Percentiles rank a stretch among this genome's conserved stretches.
These are phyloP conservation scores for Kodamaea sp. DNA, from an alignment of 1,139 yeast species.

Conservation along the genomic window DNA sequence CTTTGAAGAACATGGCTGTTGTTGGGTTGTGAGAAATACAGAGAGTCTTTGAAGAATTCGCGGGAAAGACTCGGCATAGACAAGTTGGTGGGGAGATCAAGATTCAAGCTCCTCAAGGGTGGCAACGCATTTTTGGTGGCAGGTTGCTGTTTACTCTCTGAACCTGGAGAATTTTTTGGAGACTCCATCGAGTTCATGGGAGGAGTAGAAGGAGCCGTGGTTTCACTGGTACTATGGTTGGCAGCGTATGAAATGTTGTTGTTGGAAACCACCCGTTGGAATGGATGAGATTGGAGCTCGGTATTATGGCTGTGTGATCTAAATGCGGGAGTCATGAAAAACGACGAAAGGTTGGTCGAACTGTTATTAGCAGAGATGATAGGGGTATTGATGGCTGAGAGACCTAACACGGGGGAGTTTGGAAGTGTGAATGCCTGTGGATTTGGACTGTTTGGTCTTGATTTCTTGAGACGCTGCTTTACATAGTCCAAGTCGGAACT, in stretches of 20 bases:
- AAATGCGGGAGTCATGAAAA: conserved; percentile 32
- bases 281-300: conserved; percentile 1
- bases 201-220: conserved; percentile 9
- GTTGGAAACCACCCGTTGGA: neutral
- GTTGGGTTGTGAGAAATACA: conserved; percentile 5
- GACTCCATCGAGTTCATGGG: conserved; percentile 6
- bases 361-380: conserved; percentile 46
- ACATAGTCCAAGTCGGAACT: conserved; percentile 50
- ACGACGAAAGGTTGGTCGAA: conserved; percentile 43
- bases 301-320: conserved; percentile 9
- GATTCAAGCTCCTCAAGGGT: conserved; percentile 50
- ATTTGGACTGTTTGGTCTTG: conserved; percentile 68
- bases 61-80: conserved; percentile 23
- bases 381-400: conserved; percentile 46
- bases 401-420: conserved; percentile 58
- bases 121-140: conserved; percentile 41
- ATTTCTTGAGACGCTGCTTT: conserved; percentile 57
- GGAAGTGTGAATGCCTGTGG: conserved; percentile 50
- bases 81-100: conserved; percentile 48
- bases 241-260: too few species aligned
- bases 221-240: conserved; percentile 5
- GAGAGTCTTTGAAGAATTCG: conserved; percentile 10
- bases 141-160: conserved; percentile 8
- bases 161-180: conserved; percentile 7
- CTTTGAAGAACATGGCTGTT: conserved; percentile 3